These are phyloP conservation scores for Suillus cothurnatus DNA, from an alignment of 768 basidiomycete species.

Conservation along the genomic window DNA sequence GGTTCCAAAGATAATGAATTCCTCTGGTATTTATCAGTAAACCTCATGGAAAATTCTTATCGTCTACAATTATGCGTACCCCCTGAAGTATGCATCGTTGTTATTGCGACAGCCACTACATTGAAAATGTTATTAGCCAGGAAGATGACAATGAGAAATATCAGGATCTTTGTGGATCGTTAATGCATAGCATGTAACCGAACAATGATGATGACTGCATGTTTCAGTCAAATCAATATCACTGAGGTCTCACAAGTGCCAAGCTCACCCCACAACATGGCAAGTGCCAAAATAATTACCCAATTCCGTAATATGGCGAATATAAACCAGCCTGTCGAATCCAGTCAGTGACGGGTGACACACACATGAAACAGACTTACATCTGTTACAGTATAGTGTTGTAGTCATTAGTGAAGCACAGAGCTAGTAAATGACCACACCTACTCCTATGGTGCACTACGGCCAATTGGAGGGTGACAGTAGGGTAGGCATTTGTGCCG, in stretches of 20 bases:
- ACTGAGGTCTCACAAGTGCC: neutral
- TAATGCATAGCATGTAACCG: neutral
- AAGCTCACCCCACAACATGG: neutral
- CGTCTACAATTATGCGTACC: neutral
- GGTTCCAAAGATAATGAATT: neutral
- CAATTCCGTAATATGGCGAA: neutral
- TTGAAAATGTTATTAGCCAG: neutral
- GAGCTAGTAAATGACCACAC: neutral
- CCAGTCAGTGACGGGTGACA: neutral
- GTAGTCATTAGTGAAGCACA: neutral
- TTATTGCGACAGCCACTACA: neutral
- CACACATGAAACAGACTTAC: neutral
- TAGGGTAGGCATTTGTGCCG: neutral
- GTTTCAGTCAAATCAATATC: neutral
- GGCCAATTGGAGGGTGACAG: neutral
- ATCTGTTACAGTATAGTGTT: neutral
- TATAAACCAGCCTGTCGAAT: neutral
- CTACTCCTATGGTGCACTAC: neutral
- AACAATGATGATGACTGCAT: neutral
- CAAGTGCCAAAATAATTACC: neutral
- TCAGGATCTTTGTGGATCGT: neutral
- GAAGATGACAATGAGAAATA: neutral
- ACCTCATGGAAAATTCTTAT: neutral
- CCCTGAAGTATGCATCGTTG: neutral
- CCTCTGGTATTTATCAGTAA: neutral